Evolutionary conservation across 768 basidiomycete species (phyloP).

Genomic region (Rhodosporidiobolus odoratus): DNA sequence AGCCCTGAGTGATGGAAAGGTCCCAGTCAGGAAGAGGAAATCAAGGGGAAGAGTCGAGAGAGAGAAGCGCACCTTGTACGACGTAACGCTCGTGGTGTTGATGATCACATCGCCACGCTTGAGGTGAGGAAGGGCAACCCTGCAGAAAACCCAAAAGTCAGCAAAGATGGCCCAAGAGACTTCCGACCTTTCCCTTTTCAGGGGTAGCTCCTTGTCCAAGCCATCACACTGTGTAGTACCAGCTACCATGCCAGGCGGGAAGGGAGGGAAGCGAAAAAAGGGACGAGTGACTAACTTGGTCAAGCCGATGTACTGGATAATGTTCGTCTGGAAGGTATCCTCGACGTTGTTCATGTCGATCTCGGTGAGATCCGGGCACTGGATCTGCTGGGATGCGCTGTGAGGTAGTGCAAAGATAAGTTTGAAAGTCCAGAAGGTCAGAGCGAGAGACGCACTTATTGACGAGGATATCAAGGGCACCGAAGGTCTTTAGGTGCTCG

Average conservation of each 20-base stretch:
- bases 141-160: neutral
- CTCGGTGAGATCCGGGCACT: conserved; percentile 44
- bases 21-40: neutral
- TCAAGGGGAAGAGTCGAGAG: conserved; percentile 28
- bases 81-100: conserved; percentile 60
- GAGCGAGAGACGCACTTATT: conserved; percentile 53
- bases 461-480: conserved; percentile 57
- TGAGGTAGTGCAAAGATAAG: too few species aligned
- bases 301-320: conserved; percentile 58
- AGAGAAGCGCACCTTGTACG: conserved; percentile 48
- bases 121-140: conserved; percentile 55
- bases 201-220: too few species aligned
- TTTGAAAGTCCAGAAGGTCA: too few species aligned
- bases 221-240: too few species aligned
- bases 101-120: conserved; percentile 59
- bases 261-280: neutral
- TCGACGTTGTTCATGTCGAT: conserved; percentile 53
- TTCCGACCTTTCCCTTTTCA: too few species aligned
- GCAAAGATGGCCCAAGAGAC: neutral
- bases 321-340: conserved; percentile 58
- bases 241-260: too few species aligned
- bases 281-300: conserved; percentile 48
- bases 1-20: too few species aligned
- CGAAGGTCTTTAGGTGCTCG: conserved; percentile 51
- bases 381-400: conserved; percentile 33